These are phyloP conservation scores for Debaryomyces robertsiae DNA, from an alignment of 1,139 yeast genomes.

Conservation along the genomic window DNA sequence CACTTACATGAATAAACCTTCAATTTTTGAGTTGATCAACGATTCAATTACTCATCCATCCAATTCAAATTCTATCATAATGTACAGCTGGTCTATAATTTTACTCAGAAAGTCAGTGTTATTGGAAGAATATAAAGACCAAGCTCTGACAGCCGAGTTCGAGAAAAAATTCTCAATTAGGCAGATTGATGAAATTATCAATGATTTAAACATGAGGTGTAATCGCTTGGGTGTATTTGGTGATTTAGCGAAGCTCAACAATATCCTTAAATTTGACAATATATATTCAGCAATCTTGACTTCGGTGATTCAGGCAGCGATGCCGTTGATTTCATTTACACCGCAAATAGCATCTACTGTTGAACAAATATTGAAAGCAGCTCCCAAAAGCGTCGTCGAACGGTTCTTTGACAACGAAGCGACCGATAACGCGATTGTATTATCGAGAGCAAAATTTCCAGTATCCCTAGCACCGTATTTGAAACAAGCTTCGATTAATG, in stretches of 20 bases:
- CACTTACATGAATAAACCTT: slow-evolving; percentile 44
- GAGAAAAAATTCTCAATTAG: slow-evolving; percentile 17
- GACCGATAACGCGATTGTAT: slow-evolving; percentile 55
- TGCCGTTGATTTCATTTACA: slow-evolving; percentile 65
- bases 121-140: slow-evolving; percentile 38
- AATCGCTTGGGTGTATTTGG: slow-evolving; percentile 50
- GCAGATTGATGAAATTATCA: slow-evolving; percentile 24
- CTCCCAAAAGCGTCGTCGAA: slow-evolving; percentile 59
- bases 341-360: slow-evolving; percentile 57
- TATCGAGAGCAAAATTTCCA: slow-evolving; percentile 77
- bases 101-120: slow-evolving; percentile 57
- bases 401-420: slow-evolving; percentile 59
- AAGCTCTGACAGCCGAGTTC: slow-evolving; percentile 12
- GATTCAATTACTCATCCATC: slow-evolving; percentile 30
- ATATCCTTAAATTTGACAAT: slow-evolving; percentile 50
- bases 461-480: slow-evolving; percentile 64
- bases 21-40: slow-evolving; percentile 44
- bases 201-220: slow-evolving; percentile 45
- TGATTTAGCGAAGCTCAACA: slow-evolving; percentile 44
- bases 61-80: slow-evolving; percentile 49
- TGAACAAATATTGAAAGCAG: slow-evolving; percentile 48
- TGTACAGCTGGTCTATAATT: slow-evolving; percentile 74
- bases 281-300: slow-evolving; percentile 62
- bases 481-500: slow-evolving; percentile 61
- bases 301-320: slow-evolving; percentile 57